Evolutionary conservation across 1,284 basidiomycete genomes (phyloP), one percentile per base, ranked within the genome.

Genomic region (Gastroboletus turbinatus): DNA sequence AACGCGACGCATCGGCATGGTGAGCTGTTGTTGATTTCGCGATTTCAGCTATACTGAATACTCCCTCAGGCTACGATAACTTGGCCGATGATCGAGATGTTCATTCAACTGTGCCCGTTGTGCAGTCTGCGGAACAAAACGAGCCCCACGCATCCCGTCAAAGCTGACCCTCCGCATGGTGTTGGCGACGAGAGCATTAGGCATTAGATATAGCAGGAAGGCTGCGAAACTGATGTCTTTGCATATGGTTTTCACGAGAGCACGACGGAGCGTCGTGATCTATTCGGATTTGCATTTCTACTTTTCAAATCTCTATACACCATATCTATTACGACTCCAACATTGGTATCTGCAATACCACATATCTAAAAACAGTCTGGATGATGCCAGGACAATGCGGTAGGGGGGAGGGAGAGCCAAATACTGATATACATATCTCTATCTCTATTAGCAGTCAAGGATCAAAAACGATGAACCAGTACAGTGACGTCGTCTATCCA

Each of bases 401-500:
- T 4, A 38, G 19, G 43, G 29, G 33, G 10, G 2, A 47, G 2
- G 21, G 25, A 43, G 32, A 48, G 21, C 38, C 17, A 38, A 43
- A 50, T 33, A n/a, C 33, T 13, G 33, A 50, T 50, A 29, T n/a
- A n/a, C n/a, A n/a, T 50, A 14, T 50, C 27, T 50, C 45, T 50
- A 30, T 49, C 45, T 67, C 46, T 53, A 63, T 39, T 16, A 44
- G n/a, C 23, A 46, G 10, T 45, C 30, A 5, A 47, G 19, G 47
- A 56, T 67, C 62, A 72, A 38, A 75, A 69, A 35, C 72, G 69
- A 54, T 75, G 75, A 52, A 87, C 78, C 25, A 86, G 60, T 35
- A 87, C 76, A 0, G 84, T 87, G n/a, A 83, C 82, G 66, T 88
- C 85, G 67, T 88, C 86, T 76, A 87, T 82, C 85, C 85, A 88